Percentiles rank a stretch among this genome's conserved stretches.
phyloP scores from a whole-genome alignment of 768 basidiomycete genomes.

The Lepiota venenata region DNA sequence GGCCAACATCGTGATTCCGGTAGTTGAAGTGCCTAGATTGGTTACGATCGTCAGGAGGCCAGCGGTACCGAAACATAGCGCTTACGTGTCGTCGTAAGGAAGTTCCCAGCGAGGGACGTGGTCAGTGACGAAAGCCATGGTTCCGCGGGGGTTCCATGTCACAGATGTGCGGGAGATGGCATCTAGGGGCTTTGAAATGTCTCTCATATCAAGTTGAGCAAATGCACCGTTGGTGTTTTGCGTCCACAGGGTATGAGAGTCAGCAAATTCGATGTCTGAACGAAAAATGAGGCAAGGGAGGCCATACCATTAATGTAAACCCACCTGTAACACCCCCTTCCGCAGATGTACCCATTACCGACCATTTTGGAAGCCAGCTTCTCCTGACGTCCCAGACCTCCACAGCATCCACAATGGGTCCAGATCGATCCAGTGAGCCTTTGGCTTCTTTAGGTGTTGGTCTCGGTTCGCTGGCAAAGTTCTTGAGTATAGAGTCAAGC shows the following conservation, averaged over 20 bases:
- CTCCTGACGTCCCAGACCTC: constrained; percentile 89
- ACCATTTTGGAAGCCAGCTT: constrained; percentile 82
- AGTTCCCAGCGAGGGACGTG: constrained; percentile 51
- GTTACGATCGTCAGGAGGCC: constrained; percentile 1
- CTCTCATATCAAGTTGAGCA: constrained; percentile 72
- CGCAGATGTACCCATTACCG: constrained; percentile 54
- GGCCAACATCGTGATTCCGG: constrained; percentile 26
- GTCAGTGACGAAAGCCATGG: constrained; percentile 66
- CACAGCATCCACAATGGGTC: constrained; percentile 49
- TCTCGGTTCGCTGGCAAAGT: constrained; percentile 11
- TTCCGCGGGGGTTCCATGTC: constrained; percentile 65
- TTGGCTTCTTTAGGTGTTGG: constrained; percentile 4
- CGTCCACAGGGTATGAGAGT: constrained; percentile 70
- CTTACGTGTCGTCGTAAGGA: constrained; percentile 81
- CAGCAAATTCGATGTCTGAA: constrained; percentile 65
- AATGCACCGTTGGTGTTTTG: constrained; percentile 76
- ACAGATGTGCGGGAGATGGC: constrained; percentile 58
- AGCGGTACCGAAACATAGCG: constrained; percentile 1
- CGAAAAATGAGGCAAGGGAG: neutral
- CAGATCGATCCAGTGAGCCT: neutral
- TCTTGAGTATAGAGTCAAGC: constrained; percentile 23
- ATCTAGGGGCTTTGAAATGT: constrained; percentile 62
- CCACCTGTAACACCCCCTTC: constrained; percentile 78
- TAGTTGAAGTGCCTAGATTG: constrained; percentile 34
- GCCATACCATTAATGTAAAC: constrained; percentile 15